Evolutionary conservation across 73 alveolate species (phyloP).

Genomic region (Paramecium tetraurelia): DNA sequence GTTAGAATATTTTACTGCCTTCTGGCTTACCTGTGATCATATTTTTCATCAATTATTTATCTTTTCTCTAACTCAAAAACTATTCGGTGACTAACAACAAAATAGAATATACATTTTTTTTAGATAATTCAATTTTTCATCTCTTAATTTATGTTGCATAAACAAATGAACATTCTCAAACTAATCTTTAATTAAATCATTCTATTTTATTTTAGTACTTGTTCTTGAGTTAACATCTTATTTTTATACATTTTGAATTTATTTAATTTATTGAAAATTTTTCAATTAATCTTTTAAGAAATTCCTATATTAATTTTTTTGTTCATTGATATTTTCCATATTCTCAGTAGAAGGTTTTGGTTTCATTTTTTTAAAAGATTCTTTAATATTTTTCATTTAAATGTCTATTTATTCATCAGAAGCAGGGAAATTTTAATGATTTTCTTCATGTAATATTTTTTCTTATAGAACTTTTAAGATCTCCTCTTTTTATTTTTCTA

Average conservation of each 20-base stretch:
- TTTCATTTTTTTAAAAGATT: not conserved
- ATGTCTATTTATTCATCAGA: not conserved
- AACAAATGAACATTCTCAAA: not conserved
- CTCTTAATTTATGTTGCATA: not conserved
- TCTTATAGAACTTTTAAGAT: not conserved
- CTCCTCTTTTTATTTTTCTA: not conserved
- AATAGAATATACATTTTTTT: slow-evolving; percentile 24
- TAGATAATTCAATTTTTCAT: not conserved
- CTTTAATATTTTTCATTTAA: not conserved
- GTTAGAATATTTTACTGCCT: not conserved
- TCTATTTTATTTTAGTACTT: not conserved
- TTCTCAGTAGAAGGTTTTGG: not conserved
- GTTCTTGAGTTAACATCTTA: not conserved
- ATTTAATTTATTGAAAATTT: not conserved
- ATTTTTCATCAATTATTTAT: slow-evolving; percentile 16
- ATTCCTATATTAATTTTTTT: not conserved
- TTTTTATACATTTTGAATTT: not conserved
- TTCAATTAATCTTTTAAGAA: not conserved
- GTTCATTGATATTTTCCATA: not conserved
- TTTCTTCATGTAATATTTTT: not conserved
- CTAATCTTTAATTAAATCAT: not conserved
- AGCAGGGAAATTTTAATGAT: not conserved
- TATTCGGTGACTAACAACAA: slow-evolving; percentile 5
- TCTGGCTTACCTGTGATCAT: not conserved
- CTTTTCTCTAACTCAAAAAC: slow-evolving; percentile 43